phyloP scores from a whole-genome alignment of 441 rosid genomes.

The Populus tomentosa region DNA sequence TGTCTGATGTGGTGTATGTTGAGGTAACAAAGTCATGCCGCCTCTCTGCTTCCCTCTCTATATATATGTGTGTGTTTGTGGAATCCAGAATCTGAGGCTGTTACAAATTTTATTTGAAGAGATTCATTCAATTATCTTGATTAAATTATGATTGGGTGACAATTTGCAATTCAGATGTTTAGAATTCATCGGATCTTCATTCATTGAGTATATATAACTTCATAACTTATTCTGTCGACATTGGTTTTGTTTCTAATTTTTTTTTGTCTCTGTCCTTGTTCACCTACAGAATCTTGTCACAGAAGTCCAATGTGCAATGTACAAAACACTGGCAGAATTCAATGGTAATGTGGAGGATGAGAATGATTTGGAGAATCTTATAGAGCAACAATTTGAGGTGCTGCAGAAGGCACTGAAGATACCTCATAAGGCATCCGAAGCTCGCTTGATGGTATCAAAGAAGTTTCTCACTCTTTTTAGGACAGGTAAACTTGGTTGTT shows the following conservation, averaged over 20 bases:
- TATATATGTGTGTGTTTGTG: background rate
- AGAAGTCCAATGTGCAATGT: slow-evolving; percentile 58
- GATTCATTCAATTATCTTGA: background rate
- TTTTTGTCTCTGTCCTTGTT: background rate
- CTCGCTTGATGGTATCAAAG: slow-evolving; percentile 86
- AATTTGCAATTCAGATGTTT: background rate
- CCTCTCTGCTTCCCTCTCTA: background rate
- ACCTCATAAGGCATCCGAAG: slow-evolving; percentile 63
- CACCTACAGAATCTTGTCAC: slow-evolving; percentile 53
- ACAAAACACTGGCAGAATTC: slow-evolving; percentile 49
- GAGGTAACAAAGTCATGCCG: slow-evolving; percentile 36
- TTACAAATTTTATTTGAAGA: background rate
- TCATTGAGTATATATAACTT: background rate
- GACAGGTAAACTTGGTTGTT: slow-evolving; percentile 77
- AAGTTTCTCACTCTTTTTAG: slow-evolving; percentile 83
- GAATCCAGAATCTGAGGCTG: background rate
- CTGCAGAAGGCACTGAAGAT: slow-evolving; percentile 77
- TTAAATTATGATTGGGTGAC: background rate
- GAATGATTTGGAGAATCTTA: slow-evolving; percentile 70
- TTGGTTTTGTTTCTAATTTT: background rate
- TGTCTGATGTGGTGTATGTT: slow-evolving; percentile 59
- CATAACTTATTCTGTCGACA: background rate
- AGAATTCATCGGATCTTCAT: background rate
- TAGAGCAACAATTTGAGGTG: slow-evolving; percentile 67
- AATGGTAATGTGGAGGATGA: slow-evolving; percentile 66